phyloP scores from a whole-genome alignment of 495 filamentous ascomycete species.

The Penicillium simplicissimum region DNA sequence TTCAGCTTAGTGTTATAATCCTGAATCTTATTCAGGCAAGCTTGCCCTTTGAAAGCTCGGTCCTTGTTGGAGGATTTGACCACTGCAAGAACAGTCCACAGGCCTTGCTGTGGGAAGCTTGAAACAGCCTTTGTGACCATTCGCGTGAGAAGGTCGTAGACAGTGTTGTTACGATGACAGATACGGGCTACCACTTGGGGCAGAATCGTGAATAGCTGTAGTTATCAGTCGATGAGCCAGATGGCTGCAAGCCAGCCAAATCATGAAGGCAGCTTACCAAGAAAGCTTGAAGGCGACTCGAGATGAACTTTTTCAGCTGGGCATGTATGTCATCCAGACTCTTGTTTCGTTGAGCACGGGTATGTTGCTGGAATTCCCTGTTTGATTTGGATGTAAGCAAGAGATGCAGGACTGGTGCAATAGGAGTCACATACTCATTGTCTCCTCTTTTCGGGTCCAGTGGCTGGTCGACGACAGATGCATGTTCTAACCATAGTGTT shows the following conservation, averaged over 20 bases:
- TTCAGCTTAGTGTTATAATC: slow-evolving; percentile 48
- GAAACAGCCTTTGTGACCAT: slow-evolving; percentile 82
- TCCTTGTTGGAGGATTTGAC: slow-evolving; percentile 59
- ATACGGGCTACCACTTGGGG: slow-evolving; percentile 93
- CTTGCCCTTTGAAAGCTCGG: slow-evolving; percentile 46
- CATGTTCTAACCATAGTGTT: slow-evolving; percentile 93
- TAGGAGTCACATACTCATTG: slow-evolving; percentile 43
- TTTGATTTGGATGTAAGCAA: slow-evolving; percentile 7
- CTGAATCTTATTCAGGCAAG: slow-evolving; percentile 52
- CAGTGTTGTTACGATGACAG: slow-evolving; percentile 73
- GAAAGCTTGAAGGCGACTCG: slow-evolving; percentile 72
- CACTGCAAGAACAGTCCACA: slow-evolving; percentile 89
- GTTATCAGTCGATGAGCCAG: slow-evolving; percentile 19
- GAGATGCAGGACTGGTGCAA: not conserved
- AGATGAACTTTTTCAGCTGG: slow-evolving; percentile 70
- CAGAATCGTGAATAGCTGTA: slow-evolving; percentile 80
- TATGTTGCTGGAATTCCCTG: slow-evolving; percentile 58
- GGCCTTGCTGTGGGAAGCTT: slow-evolving; percentile 81
- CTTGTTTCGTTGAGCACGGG: slow-evolving; percentile 56
- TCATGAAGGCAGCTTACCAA: slow-evolving; percentile 40
- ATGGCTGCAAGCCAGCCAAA: not conserved
- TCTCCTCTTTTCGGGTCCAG: slow-evolving; percentile 67
- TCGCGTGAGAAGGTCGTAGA: slow-evolving; percentile 69
- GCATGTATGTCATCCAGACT: slow-evolving; percentile 70
- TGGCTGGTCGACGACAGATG: slow-evolving; percentile 66